Percentiles rank a stretch among this genome's conserved stretches.
These are phyloP conservation scores for Penicillium paradoxum DNA, from an alignment of 495 filamentous ascomycete species.

Conservation along the genomic window DNA sequence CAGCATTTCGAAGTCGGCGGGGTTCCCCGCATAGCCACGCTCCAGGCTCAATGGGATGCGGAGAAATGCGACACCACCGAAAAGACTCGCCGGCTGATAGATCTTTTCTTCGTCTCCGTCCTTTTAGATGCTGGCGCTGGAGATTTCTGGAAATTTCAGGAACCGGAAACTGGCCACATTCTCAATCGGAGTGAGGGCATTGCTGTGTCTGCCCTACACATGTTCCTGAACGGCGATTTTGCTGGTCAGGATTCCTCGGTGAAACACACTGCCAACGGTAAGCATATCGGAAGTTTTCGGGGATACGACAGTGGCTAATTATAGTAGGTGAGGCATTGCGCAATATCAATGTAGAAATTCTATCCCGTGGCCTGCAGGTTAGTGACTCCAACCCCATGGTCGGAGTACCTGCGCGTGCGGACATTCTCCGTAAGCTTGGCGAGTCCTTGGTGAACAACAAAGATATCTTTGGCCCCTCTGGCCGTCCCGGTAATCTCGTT, in stretches of 20 bases:
- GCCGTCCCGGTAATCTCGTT: constrained; percentile 52
- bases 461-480: constrained; percentile 46
- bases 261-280: constrained; percentile 28
- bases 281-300: constrained; percentile 4
- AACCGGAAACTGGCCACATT: constrained; percentile 42
- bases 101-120: constrained; percentile 87
- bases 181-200: constrained; percentile 56
- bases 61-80: constrained; percentile 60
- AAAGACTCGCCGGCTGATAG: constrained; percentile 69
- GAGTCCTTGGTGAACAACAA: constrained; percentile 41
- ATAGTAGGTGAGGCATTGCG: constrained; percentile 16
- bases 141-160: constrained; percentile 60
- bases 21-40: constrained; percentile 63
- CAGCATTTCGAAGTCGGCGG: constrained; percentile 90
- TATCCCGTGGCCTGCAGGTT: constrained; percentile 40
- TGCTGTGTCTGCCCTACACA: constrained; percentile 54
- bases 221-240: constrained; percentile 52
- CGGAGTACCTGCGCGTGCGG: constrained; percentile 45
- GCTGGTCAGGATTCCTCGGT: constrained; percentile 12
- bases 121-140: constrained; percentile 85
- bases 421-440: constrained; percentile 44
- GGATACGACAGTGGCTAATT: background rate
- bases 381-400: constrained; percentile 46
- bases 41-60: constrained; percentile 63
- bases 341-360: constrained; percentile 9